Evolutionary conservation across 768 basidiomycete genomes (phyloP).

Genomic region (Macrolepiota dolichaula): DNA sequence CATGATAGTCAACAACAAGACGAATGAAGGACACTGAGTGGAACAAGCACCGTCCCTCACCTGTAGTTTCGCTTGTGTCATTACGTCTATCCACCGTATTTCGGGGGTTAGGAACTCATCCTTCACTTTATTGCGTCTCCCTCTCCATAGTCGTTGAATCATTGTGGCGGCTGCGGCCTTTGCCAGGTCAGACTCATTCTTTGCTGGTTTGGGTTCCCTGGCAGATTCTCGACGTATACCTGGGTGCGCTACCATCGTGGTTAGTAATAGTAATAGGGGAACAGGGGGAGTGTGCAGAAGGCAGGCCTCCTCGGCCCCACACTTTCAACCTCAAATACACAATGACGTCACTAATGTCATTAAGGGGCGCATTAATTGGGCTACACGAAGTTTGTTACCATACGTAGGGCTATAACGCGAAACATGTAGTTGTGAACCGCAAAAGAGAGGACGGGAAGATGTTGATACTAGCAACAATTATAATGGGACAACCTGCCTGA

Average conservation of each 20-base stretch:
- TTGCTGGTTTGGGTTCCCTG: conserved; percentile 1
- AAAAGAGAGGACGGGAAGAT: conserved; percentile 13
- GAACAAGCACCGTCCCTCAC: conserved; percentile 20
- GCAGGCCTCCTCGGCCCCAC: background rate
- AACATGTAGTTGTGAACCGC: conserved; percentile 2
- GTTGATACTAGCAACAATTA: conserved; percentile 12
- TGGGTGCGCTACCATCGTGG: background rate
- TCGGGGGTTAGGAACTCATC: conserved; percentile 26
- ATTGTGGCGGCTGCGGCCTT: conserved; percentile 27
- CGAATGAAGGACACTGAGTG: background rate
- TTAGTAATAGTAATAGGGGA: conserved; percentile 1
- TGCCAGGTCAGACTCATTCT: conserved; percentile 17
- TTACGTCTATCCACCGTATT: conserved; percentile 37
- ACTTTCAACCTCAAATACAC: background rate
- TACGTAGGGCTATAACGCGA: conserved; percentile 9
- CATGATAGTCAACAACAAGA: background rate
- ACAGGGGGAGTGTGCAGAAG: background rate
- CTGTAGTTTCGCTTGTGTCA: conserved; percentile 30
- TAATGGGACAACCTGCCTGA: conserved; percentile 8
- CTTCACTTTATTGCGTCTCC: conserved; percentile 21
- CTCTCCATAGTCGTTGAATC: conserved; percentile 40
- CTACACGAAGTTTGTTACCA: conserved; percentile 5
- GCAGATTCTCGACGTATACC: conserved; percentile 8
- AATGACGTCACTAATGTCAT: conserved; percentile 4
- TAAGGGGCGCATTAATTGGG: conserved; percentile 6